phyloP scores from a whole-genome alignment of 1,284 basidiomycete genomes.

The Cutaneotrichosporon sp. region DNA sequence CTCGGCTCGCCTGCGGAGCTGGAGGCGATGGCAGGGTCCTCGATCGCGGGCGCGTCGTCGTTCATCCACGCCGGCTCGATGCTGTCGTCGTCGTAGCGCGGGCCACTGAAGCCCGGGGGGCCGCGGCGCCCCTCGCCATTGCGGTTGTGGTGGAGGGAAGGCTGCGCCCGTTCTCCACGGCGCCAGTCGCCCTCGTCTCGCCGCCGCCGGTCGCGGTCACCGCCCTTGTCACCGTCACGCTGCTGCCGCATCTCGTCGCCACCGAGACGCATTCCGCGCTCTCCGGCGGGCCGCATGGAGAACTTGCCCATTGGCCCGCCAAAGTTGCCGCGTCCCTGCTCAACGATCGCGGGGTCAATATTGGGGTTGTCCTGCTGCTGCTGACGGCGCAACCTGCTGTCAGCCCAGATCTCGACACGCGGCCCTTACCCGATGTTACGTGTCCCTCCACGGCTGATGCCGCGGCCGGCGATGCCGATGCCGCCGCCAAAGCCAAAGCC shows the following conservation, averaged over 20 bases:
- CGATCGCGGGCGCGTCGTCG: conserved; percentile 27
- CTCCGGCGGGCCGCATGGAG: conserved; percentile 27
- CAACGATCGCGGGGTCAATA: conserved; percentile 25
- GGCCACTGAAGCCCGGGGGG: conserved; percentile 10
- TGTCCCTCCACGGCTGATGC: conserved; percentile 24
- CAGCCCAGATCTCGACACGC: conserved; percentile 7
- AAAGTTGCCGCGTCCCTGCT: conserved; percentile 18
- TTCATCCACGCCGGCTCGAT: conserved; percentile 51
- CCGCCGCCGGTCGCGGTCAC: conserved; percentile 11
- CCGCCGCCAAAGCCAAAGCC: conserved; percentile 51
- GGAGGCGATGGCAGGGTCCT: conserved; percentile 35
- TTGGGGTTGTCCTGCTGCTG: conserved; percentile 15
- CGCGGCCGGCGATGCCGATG: conserved; percentile 43
- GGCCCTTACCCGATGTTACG: conserved; percentile 41
- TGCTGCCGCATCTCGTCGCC: conserved; percentile 29
- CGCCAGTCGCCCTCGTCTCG: conserved; percentile 15
- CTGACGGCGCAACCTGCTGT: conserved; percentile 15
- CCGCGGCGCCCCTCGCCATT: conserved; percentile 22
- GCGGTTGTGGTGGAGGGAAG: conserved; percentile 5
- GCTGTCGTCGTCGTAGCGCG: conserved; percentile 34
- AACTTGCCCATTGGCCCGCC: conserved; percentile 41
- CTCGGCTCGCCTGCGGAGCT: conserved; percentile 22
- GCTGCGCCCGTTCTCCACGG: conserved; percentile 6
- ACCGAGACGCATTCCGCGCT: conserved; percentile 31
- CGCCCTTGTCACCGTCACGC: conserved; percentile 22